Evolutionary conservation across 345 rosid genomes (phyloP), one percentile per base, ranked within the genome.

Genomic region (Gossypium ekmanianum): DNA sequence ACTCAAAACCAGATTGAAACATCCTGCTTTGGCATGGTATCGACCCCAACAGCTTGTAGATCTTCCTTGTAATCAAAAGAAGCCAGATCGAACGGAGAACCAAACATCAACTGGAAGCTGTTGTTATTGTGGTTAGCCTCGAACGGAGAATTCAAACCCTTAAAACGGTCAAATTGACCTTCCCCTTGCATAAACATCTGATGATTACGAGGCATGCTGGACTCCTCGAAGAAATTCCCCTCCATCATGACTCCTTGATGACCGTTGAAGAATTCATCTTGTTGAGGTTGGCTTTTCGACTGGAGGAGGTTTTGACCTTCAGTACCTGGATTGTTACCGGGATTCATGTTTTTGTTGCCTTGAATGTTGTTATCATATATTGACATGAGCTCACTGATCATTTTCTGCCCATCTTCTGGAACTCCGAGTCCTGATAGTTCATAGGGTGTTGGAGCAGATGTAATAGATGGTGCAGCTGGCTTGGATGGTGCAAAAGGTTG

Each of bases 351-450:
- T 82, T 80, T 85, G 85, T 73, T 88, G 67, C 87, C 79, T 70
- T 84, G 92, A 65, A 89, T 76, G 50, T 81, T 93, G 70, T 85
- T 79, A 57, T 93, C 98, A 18, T 95, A 95, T 68, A 87, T 70
- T 9, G 98, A 86, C 94, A 95, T 89, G 41, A 95, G 96, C 47
- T 95, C 96, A 0, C 82, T 85, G 76, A 95, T 95, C 88, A 84
- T 87, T 81, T 89, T 93, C 72, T 89, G 97, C n/a, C 98, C 99
- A 72, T 95, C 99, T 81, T 91, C 97, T 41, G 99, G 97, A 75
- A 95, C 93, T 54, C 97, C 92, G 9, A 85, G 83, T 59, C 85
- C 87, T 0, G 98, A 81, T 54, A 93, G 83, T 80, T 93, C 91
- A 6, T 90, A 83, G 13, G 88, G 67, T 16, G 87, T 78, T 9